Base-by-base conservation (phyloP, 306 rosid genomes). In the Corylus heterophylla region DNA sequence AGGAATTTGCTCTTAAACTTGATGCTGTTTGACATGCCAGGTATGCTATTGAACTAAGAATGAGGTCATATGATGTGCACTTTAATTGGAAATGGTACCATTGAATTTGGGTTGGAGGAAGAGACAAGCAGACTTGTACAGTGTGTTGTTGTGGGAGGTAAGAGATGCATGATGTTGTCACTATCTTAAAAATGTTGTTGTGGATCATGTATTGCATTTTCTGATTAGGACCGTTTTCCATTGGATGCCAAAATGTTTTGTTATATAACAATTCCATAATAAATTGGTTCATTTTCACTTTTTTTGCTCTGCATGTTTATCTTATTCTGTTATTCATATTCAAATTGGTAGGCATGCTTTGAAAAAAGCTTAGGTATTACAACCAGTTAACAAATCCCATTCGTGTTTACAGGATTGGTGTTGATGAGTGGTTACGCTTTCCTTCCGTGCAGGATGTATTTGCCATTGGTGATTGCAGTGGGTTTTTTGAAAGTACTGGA, bases 61-160 rank as follows among this genome's bases (percentile, higher is more conserved):
- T 71, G 49, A 66, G 76, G 12, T 74, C 12, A 3, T 76, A 54
- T 85, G 76, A 71, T 47, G 49, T 79, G 67, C 63, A 67, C 22
- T 74, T 6, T 61, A 35, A n/a, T 45, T 70, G 71, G 31, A 48
- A 80, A 75, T 70, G 37, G 31, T 69, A 27, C 68, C 37, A 29
- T 69, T 73, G 17, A 22, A 44, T 79, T 81, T 86, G 75, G 78
- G 68, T 70, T 77, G 77, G 85, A 73, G 76, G 82, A n/a, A n/a
- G n/a, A n/a, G n/a, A n/a, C 90, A 58, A 47, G 52, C 50, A 87
- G 98, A 84, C 93, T 95, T 73, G 83, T 93, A 71, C 99, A 95
- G 66, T 95, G 96, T 75, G 99, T 95, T 76, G 98, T 95, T 59
- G 98, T 95, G 17, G 99, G 99, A 77, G 98, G 98, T 93, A 75